Base-by-base conservation (phyloP, 1,284 basidiomycete species). In the Gastroboletus turbinatus region DNA sequence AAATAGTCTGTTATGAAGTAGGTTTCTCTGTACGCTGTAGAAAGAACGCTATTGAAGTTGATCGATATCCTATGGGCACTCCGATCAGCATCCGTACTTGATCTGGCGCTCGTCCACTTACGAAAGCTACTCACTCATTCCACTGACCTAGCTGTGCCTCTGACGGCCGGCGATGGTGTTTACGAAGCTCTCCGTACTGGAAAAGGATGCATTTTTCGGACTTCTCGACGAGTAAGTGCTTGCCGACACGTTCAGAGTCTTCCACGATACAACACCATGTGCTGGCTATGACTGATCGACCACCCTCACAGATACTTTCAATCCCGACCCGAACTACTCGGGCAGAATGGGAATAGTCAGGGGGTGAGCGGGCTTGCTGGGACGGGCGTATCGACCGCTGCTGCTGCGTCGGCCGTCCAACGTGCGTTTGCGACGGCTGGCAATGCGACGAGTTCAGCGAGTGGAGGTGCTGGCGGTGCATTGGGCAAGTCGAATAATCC, bases 131-230 rank as follows among this genome's bases (percentile, higher is more conserved):
- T 29, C 9, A 29, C 7, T 29, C 35, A 17, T 46, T 38, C 23
- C 21, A 23, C 4, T 9, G 14, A 19, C 17, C 8, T n/a, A 38
- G 11, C 21, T 23, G 27, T n/a, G 10, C 11, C 42, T 40, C 46
- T 33, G 35, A 58, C 48, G 40, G 25, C 38, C 9, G 40, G 29
- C 60, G 46, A 89, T 89, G 87, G 85, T 86, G 36, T 91, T 91
- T 68, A 68, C 87, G 52, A 85, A 82, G 60, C 78, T 91, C 45
- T 75, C 80, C 30, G 56, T 72, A 43, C 73, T 82, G 60, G 89
- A 91, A 69, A 91, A 90, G 70, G 81, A 88, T 59, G 88, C 88
- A 13, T 91, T 91, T 72, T 91, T 91, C 67, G 78, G 81, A 27
- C 80, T 91, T 19, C 75, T 91, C 36, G 88, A 91, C 67, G 89